A percentile compares a stretch with the other conserved stretches of the same genome.
phyloP scores from a whole-genome alignment of 2,329 filamentous ascomycete species.

The Epichloe festucae region DNA sequence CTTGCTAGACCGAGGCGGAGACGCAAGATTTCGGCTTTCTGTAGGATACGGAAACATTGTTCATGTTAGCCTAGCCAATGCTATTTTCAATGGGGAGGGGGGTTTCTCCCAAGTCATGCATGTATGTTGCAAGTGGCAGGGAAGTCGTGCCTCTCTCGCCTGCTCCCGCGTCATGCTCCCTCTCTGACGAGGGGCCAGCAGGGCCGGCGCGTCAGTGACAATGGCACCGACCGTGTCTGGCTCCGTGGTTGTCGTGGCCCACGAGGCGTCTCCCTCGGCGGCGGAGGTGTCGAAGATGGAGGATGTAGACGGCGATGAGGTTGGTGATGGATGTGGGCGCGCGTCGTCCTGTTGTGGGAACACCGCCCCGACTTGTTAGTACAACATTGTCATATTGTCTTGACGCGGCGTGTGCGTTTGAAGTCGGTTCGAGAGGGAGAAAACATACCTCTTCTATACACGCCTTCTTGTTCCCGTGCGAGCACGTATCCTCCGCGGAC shows the following conservation, averaged over 20 bases:
- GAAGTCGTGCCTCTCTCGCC: constrained; percentile 31
- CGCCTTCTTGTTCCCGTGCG: constrained; percentile 18
- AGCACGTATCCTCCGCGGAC: constrained; percentile 11
- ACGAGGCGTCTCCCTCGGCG: constrained; percentile 35
- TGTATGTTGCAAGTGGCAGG: too few species aligned
- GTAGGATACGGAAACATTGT: not conserved
- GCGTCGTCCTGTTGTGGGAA: constrained; percentile 2
- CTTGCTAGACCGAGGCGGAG: constrained; percentile 57
- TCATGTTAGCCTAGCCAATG: not conserved
- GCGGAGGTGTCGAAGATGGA: constrained; percentile 38
- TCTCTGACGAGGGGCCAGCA: constrained; percentile 2
- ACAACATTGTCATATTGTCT: not conserved
- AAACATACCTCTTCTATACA: constrained; percentile 20
- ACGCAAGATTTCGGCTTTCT: constrained; percentile 53
- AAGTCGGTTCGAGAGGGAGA: not conserved
- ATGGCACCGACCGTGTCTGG: constrained; percentile 21
- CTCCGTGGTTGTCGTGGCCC: constrained; percentile 36
- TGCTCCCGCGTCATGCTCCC: constrained; percentile 36
- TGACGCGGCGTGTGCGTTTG: not conserved
- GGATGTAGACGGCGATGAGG: constrained; percentile 28
- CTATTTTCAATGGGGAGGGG: not conserved
- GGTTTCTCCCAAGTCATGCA: not conserved
- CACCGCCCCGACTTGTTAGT: constrained; percentile 4
- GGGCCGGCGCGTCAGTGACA: constrained; percentile 1
- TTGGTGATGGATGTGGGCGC: constrained; percentile 12